A percentile compares a stretch with the other conserved stretches of the same genome.
Evolutionary conservation across 371 early-diverging fungal species (phyloP).

Genomic region (Actinomucor elegans): DNA sequence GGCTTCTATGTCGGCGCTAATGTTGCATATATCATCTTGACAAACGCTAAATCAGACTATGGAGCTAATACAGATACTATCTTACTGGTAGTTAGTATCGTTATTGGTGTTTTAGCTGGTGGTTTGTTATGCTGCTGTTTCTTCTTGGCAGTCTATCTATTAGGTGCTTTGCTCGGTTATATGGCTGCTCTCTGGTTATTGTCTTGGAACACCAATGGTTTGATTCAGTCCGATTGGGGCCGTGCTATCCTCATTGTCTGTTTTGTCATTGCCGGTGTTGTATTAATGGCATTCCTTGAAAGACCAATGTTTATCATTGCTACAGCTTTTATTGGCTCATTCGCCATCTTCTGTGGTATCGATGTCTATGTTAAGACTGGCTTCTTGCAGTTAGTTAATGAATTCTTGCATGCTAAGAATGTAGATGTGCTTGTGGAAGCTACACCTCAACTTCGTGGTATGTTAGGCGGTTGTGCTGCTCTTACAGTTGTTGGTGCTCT

Average conservation of each 20-base stretch:
- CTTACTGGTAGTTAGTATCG: slow-evolving; percentile 52
- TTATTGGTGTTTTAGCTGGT: slow-evolving; percentile 55
- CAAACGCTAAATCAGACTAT: slow-evolving; percentile 49
- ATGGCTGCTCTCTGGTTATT: slow-evolving; percentile 57
- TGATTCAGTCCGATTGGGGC: slow-evolving; percentile 53
- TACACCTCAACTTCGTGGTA: slow-evolving; percentile 47
- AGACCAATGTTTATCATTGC: slow-evolving; percentile 52
- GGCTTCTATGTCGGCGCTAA: slow-evolving; percentile 58
- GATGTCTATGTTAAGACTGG: slow-evolving; percentile 59
- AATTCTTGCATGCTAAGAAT: slow-evolving; percentile 32
- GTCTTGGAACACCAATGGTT: slow-evolving; percentile 48
- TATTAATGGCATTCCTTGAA: slow-evolving; percentile 56
- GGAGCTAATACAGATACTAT: slow-evolving; percentile 50
- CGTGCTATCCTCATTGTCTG: slow-evolving; percentile 55
- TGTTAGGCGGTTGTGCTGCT: slow-evolving; percentile 57
- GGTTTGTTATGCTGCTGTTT: slow-evolving; percentile 55
- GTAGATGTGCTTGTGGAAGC: slow-evolving; percentile 21
- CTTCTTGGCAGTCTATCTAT: slow-evolving; percentile 58
- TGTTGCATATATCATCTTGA: slow-evolving; percentile 53
- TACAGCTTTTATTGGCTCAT: slow-evolving; percentile 57
- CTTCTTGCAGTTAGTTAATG: slow-evolving; percentile 38
- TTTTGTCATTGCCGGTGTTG: slow-evolving; percentile 45
- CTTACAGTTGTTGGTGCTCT: slow-evolving; percentile 51
- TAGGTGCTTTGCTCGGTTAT: slow-evolving; percentile 62
- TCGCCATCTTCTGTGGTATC: slow-evolving; percentile 55